Conservation (phyloP, 1,284 basidiomycete genomes). For the Sanguinoderma infundibulare region DNA sequence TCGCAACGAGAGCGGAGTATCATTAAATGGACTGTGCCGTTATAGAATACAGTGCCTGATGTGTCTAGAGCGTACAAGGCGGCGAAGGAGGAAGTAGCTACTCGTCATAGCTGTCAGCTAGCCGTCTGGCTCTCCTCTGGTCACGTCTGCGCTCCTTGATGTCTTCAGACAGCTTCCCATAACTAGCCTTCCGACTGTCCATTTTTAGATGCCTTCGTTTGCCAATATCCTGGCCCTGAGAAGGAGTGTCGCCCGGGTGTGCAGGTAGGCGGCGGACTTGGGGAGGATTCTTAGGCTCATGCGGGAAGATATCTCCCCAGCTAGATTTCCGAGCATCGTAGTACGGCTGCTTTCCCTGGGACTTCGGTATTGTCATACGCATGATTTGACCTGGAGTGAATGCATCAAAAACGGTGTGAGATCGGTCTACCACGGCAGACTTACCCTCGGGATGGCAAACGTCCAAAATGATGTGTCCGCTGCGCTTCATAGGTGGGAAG, state of each 20-base stretch:
- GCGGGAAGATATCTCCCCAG: constrained; percentile 97
- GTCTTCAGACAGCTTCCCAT: constrained; percentile 45
- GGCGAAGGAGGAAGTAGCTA: not conserved
- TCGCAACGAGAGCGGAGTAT: constrained; percentile 8
- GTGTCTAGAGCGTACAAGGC: not conserved
- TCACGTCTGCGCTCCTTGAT: constrained; percentile 38
- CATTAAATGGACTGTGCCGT: not conserved
- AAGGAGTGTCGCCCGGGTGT: constrained; percentile 31
- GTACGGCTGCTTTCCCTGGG: constrained; percentile 92
- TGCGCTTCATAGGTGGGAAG: constrained; percentile 88
- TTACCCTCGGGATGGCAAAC: constrained; percentile 84
- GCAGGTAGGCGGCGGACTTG: constrained; percentile 61
- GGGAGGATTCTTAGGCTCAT: constrained; percentile 74
- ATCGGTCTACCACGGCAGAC: constrained; percentile 15
- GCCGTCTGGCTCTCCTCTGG: constrained; percentile 26
- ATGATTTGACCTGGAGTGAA: constrained; percentile 78
- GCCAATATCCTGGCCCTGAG: constrained; percentile 59
- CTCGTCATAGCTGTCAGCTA: constrained; percentile 3
- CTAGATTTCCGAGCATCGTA: constrained; percentile 93
- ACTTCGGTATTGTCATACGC: constrained; percentile 89
- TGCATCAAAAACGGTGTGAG: not conserved
- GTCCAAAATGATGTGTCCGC: constrained; percentile 93
- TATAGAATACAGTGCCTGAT: not conserved
- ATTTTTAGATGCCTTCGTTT: constrained; percentile 40
- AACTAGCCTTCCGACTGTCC: constrained; percentile 36